These are phyloP conservation scores for Elongisporangium senticosum DNA, from an alignment of 352 stramenopile species.

Conservation along the genomic window DNA sequence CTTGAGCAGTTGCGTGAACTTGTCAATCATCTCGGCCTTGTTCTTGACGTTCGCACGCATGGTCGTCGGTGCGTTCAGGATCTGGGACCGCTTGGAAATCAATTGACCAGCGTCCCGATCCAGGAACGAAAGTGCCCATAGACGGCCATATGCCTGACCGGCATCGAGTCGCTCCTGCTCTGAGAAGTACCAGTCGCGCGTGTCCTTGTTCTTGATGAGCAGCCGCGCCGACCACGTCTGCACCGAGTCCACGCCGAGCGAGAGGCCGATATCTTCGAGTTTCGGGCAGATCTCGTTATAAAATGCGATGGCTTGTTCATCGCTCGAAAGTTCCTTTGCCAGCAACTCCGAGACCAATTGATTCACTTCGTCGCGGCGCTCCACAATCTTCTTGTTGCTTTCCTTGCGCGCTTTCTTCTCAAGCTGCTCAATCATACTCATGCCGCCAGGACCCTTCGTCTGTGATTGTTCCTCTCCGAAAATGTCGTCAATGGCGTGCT, in stretches of 20 bases:
- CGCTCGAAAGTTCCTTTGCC: constrained; percentile 33
- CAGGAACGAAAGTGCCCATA: constrained; percentile 80
- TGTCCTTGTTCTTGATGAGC: constrained; percentile 87
- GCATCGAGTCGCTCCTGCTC: constrained; percentile 77
- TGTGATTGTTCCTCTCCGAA: constrained; percentile 78
- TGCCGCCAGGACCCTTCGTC: constrained; percentile 55
- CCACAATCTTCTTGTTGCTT: constrained; percentile 85
- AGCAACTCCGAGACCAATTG: constrained; percentile 46
- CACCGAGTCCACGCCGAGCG: constrained; percentile 56
- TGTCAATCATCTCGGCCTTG: constrained; percentile 81
- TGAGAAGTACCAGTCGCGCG: constrained; percentile 78
- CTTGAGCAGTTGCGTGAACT: constrained; percentile 83
- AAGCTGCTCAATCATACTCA: constrained; percentile 85
- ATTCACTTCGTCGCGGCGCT: constrained; percentile 64
- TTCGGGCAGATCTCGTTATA: constrained; percentile 49
- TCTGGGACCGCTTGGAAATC: constrained; percentile 66
- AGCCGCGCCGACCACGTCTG: constrained; percentile 82
- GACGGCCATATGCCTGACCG: constrained; percentile 62
- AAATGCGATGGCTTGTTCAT: constrained; percentile 71
- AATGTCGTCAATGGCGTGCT: constrained; percentile 79
- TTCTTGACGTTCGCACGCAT: constrained; percentile 60
- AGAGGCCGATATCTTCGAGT: constrained; percentile 60
- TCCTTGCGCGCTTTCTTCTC: constrained; percentile 83
- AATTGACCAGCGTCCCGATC: constrained; percentile 69
- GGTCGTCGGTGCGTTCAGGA: constrained; percentile 63